Conservation (phyloP, 1,284 basidiomycete species). For the Fistulinella cinereoalba region DNA sequence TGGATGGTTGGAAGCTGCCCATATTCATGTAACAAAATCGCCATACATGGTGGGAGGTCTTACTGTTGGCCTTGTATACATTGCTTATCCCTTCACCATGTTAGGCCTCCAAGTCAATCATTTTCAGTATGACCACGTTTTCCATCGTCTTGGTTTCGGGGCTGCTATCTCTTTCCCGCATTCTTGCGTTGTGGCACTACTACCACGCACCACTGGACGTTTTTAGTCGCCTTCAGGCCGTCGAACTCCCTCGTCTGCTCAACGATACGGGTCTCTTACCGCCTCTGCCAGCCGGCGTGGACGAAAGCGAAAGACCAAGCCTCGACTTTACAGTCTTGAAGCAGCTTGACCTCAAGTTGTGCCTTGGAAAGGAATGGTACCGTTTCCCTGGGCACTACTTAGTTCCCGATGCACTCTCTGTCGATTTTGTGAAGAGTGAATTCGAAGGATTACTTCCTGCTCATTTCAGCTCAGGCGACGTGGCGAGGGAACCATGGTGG, state of each 20-base stretch:
- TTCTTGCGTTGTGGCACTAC: slow-evolving; percentile 80
- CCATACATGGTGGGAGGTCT: slow-evolving; percentile 69
- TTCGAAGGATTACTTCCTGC: slow-evolving; percentile 89
- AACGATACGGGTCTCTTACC: slow-evolving; percentile 67
- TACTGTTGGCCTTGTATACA: slow-evolving; percentile 1
- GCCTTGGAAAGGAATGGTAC: slow-evolving; percentile 95
- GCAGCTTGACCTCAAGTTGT: slow-evolving; percentile 77
- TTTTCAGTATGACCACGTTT: slow-evolving; percentile 79
- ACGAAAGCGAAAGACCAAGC: slow-evolving; percentile 52
- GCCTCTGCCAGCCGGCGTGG: slow-evolving; percentile 38
- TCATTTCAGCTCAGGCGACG: slow-evolving; percentile 52
- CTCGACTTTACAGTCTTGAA: slow-evolving; percentile 71
- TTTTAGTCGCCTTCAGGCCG: slow-evolving; percentile 68
- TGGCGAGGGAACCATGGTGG: slow-evolving; percentile 49
- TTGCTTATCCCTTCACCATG: slow-evolving; percentile 8
- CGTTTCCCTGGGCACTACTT: slow-evolving; percentile 91
- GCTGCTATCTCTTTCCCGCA: slow-evolving; percentile 75
- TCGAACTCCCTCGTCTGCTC: slow-evolving; percentile 80
- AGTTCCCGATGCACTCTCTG: slow-evolving; percentile 78
- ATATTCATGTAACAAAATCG: slow-evolving; percentile 73
- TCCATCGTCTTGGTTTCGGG: slow-evolving; percentile 63
- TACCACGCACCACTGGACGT: slow-evolving; percentile 89
- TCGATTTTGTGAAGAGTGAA: slow-evolving; percentile 87
- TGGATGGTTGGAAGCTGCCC: slow-evolving; percentile 82
- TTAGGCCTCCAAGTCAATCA: slow-evolving; percentile 71